Conservation (phyloP, 1,284 basidiomycete species). For the Cutaneotrichosporon dermatis region DNA sequence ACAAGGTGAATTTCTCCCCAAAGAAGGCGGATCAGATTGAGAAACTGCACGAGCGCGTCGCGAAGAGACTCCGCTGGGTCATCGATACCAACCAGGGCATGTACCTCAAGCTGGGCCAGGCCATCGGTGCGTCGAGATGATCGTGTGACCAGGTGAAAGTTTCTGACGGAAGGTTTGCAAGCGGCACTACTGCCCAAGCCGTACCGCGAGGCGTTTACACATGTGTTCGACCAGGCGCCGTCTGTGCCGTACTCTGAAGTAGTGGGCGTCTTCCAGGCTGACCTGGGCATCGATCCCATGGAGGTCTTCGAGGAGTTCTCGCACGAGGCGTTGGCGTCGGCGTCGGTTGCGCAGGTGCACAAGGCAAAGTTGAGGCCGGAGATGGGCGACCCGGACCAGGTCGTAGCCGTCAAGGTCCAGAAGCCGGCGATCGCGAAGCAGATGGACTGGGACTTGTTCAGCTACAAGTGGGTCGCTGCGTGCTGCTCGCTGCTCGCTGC, state of each 20-base stretch:
- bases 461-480: slow-evolving; percentile 34
- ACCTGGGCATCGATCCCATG: slow-evolving; percentile 63
- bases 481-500: too few species aligned
- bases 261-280: slow-evolving; percentile 61
- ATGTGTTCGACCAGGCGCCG: slow-evolving; percentile 79
- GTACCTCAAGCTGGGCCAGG: slow-evolving; percentile 80
- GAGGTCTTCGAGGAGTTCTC: slow-evolving; percentile 76
- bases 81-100: slow-evolving; percentile 76
- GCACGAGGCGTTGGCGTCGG: slow-evolving; percentile 68
- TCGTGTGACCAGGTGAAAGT: neutral
- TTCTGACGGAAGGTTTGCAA: slow-evolving; percentile 62
- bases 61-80: slow-evolving; percentile 66
- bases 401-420: slow-evolving; percentile 87
- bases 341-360: slow-evolving; percentile 86
- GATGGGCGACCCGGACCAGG: slow-evolving; percentile 19
- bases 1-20: slow-evolving; percentile 75
- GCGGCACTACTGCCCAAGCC: slow-evolving; percentile 73
- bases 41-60: slow-evolving; percentile 72
- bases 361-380: slow-evolving; percentile 58
- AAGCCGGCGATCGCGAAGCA: slow-evolving; percentile 80
- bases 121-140: slow-evolving; percentile 28
- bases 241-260: slow-evolving; percentile 70
- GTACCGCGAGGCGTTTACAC: slow-evolving; percentile 73
- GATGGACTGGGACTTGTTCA: slow-evolving; percentile 70
- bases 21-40: slow-evolving; percentile 65